Conservation (phyloP, 140 eudicot species). For the Flaveria floridana region DNA sequence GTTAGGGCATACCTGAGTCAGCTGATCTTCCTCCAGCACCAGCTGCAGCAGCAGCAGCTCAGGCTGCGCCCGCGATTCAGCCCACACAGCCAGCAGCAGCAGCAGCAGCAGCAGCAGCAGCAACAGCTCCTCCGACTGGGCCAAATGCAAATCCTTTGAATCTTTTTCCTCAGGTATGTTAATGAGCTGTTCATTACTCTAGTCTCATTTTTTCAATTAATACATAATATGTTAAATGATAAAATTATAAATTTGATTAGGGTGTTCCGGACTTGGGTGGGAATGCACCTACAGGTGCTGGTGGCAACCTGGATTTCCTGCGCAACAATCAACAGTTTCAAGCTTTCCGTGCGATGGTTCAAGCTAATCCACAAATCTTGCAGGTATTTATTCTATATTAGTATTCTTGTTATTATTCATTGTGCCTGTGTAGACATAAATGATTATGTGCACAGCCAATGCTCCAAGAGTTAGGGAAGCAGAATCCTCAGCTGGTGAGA, state of each 20-base stretch:
- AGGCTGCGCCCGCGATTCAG: conserved; percentile 42
- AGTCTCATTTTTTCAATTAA: not conserved
- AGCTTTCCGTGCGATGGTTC: conserved; percentile 91
- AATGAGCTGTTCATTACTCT: not conserved
- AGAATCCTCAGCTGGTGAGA: conserved; percentile 76
- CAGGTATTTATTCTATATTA: conserved; percentile 49
- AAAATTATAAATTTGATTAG: conserved; percentile 30
- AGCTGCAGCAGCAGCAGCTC: conserved; percentile 35
- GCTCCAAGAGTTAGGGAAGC: conserved; percentile 95
- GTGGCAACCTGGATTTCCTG: conserved; percentile 73
- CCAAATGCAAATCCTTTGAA: conserved; percentile 87
- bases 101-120: conserved; percentile 52
- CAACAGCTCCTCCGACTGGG: conserved; percentile 58
- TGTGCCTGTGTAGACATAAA: not conserved
- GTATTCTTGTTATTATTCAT: not conserved
- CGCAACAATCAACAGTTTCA: conserved; percentile 87
- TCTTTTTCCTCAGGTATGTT: conserved; percentile 79
- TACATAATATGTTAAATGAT: not conserved
- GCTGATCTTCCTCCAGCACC: conserved; percentile 62
- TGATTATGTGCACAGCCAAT: conserved; percentile 55
- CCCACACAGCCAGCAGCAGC: conserved; percentile 56
- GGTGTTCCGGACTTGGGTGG: conserved; percentile 78
- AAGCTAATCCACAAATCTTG: conserved; percentile 86
- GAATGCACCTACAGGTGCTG: conserved; percentile 52
- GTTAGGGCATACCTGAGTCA: conserved; percentile 87